phyloP scores from a whole-genome alignment of 2,329 filamentous ascomycete genomes.

The Parascedosporium putredinis region DNA sequence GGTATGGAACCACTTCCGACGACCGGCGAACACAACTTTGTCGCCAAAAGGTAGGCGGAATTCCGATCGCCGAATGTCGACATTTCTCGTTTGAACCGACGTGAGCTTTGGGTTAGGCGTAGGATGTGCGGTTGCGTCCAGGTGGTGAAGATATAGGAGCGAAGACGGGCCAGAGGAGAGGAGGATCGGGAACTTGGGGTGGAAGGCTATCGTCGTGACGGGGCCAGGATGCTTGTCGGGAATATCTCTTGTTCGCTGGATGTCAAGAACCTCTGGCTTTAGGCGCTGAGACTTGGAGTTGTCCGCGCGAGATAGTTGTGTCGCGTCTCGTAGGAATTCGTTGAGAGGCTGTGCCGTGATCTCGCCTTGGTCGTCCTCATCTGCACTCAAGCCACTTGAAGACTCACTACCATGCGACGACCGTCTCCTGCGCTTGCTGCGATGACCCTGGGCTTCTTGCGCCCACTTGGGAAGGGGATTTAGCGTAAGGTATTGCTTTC shows the following conservation, averaged over 20 bases:
- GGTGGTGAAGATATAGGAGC: conserved; percentile 79
- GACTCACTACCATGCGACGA: conserved; percentile 36
- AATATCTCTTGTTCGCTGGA: conserved; percentile 81
- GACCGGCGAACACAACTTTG: conserved; percentile 78
- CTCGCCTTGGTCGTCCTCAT: conserved; percentile 48
- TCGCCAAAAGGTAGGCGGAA: conserved; percentile 66
- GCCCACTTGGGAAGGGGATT: conserved; percentile 55
- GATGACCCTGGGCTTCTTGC: conserved; percentile 36
- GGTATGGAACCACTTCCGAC: conserved; percentile 83
- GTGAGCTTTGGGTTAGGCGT: conserved; percentile 83
- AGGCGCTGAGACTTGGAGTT: conserved; percentile 57
- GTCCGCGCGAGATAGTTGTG: conserved; percentile 48
- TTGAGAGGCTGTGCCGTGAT: conserved; percentile 69
- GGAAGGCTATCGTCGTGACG: conserved; percentile 78
- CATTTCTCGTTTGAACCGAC: conserved; percentile 74
- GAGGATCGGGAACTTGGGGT: conserved; percentile 78
- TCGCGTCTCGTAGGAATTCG: conserved; percentile 65
- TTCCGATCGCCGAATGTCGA: conserved; percentile 72
- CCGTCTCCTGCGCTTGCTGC: conserved; percentile 39
- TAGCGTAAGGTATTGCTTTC: conserved; percentile 60
- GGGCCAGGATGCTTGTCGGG: conserved; percentile 67
- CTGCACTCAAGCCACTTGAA: conserved; percentile 28
- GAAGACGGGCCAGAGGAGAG: conserved; percentile 81
- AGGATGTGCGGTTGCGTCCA: conserved; percentile 63
- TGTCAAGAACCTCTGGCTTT: conserved; percentile 78